Base-by-base conservation (phyloP, 2,329 filamentous ascomycete genomes). In the Epichloe gansuensis region DNA sequence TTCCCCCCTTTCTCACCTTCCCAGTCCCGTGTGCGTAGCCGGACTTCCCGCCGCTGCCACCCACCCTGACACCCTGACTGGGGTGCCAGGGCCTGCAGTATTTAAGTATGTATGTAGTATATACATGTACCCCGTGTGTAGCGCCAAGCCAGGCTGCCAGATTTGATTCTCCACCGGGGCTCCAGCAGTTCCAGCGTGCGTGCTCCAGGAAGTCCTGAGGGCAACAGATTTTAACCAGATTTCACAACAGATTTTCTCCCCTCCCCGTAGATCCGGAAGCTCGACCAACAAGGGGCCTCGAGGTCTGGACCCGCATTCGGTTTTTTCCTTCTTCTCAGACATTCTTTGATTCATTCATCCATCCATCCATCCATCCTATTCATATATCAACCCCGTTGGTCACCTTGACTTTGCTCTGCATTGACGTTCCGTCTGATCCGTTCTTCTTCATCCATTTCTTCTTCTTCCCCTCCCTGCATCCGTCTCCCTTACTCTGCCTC, bases 81-180 rank as follows among this genome's bases (percentile, higher is more conserved):
- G 31, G n/a, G 34, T 35, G n/a, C 17, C 47, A 46, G 31, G 28
- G 44, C 21, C 37, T 11, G 28, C 34, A 41, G 42, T 41, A 21
- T 21, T 21, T 21, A n/a, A n/a, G n/a, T n/a, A n/a, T 21, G 17
- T 21, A 21, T 21, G 17, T 21, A 21, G 17, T 21, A 21, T 2
- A 21, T 21, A 21, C 17, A 21, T 21, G 17, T 21, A 21, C 17
- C 17, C 17, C 17, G 17, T 21, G 17, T 21, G 17, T 46, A 39
- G 35, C 52, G 47, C 25, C 47, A 42, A 34, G 47, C 46, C 47
- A 53, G 47, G 46, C 47, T 42, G 52, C 42, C 46, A 50, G 51
- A 46, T 46, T 53, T 45, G 51, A 44, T 37, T 35, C 51, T 49
- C 51, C 51, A 52, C 44, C 44, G 15, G n/a, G 31, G 37, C 34